phyloP scores from a whole-genome alignment of 352 stramenopile genomes.

The Globisporangium orthogonon region DNA sequence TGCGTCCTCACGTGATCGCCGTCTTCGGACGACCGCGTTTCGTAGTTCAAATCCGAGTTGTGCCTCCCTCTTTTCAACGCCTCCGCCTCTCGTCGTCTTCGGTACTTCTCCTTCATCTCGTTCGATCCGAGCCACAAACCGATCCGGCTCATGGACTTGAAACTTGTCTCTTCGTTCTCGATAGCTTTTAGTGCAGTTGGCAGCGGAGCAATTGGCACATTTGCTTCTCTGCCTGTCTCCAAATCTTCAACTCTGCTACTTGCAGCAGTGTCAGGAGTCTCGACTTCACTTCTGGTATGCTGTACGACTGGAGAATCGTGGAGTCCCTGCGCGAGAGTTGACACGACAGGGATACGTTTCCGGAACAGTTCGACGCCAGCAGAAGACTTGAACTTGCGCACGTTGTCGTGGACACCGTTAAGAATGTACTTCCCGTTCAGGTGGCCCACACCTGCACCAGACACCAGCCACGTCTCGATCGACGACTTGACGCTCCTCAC shows the following conservation, averaged over 20 bases:
- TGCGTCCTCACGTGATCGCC: slow-evolving; percentile 41
- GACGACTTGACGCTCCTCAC: slow-evolving; percentile 32
- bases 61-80: background rate
- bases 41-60: background rate
- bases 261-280: background rate
- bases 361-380: slow-evolving; percentile 67
- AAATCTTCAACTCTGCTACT: background rate
- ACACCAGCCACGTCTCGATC: slow-evolving; percentile 55
- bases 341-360: slow-evolving; percentile 43
- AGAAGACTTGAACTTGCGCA: slow-evolving; percentile 53
- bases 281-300: slow-evolving; percentile 3
- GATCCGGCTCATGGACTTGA: slow-evolving; percentile 57
- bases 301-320: slow-evolving; percentile 12
- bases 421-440: slow-evolving; percentile 66
- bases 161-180: slow-evolving; percentile 36
- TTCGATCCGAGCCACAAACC: slow-evolving; percentile 56
- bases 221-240: background rate
- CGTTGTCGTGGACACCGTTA: slow-evolving; percentile 42
- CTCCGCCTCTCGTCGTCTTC: slow-evolving; percentile 20
- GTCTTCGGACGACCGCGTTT: slow-evolving; percentile 18
- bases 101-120: slow-evolving; percentile 37
- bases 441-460: slow-evolving; percentile 37
- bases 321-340: slow-evolving; percentile 37
- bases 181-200: slow-evolving; percentile 30
- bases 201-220: slow-evolving; percentile 5